Evolutionary conservation across 306 rosid species (phyloP).

Genomic region (Corylus americana): DNA sequence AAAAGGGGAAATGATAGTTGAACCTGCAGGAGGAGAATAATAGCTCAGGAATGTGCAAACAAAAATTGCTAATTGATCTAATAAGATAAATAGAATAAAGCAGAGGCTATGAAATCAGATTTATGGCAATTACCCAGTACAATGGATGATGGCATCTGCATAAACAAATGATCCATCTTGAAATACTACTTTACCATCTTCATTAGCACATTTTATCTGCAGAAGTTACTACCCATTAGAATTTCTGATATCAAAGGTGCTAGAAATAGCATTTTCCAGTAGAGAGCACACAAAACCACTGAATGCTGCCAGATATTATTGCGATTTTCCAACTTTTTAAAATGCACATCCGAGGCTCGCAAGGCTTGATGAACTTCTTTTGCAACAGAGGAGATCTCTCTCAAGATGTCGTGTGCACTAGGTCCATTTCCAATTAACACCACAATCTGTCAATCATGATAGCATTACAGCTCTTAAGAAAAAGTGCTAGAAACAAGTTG

Average conservation of each 20-base stretch:
- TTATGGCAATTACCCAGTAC: constrained; percentile 25
- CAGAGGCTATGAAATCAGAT: neutral
- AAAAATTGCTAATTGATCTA: neutral
- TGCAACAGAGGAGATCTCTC: constrained; percentile 1
- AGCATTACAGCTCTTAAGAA: neutral
- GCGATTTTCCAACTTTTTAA: neutral
- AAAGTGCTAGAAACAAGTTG: neutral
- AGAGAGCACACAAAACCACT: neutral
- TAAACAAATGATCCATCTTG: constrained; percentile 16
- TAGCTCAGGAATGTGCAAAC: neutral
- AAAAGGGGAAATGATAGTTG: constrained; percentile 28
- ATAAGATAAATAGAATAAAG: neutral
- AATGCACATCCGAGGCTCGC: neutral
- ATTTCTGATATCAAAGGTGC: neutral
- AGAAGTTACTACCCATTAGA: neutral
- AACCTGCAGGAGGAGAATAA: constrained; percentile 7
- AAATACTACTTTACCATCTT: constrained; percentile 10
- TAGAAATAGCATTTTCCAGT: neutral
- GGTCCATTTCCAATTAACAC: constrained; percentile 5
- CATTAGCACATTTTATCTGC: constrained; percentile 25
- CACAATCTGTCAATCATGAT: neutral
- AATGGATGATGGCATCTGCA: constrained; percentile 25
- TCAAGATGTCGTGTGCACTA: neutral
- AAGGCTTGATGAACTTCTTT: constrained; percentile 4
- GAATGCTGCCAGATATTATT: neutral